Conservation (phyloP, 169 alveolate genomes). For the Miamiensis avidus region DNA sequence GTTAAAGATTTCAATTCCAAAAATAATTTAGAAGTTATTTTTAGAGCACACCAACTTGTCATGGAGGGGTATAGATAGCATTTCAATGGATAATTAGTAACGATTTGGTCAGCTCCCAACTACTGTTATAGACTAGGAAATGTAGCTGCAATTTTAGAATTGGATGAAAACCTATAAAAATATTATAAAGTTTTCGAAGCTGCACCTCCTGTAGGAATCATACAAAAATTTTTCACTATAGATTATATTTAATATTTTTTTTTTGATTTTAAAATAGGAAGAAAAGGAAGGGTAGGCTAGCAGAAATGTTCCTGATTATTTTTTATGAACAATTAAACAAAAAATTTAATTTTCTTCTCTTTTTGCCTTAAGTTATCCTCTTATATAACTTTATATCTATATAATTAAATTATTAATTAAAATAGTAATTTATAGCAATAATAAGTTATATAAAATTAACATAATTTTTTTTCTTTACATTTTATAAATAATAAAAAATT, state of each 20-base stretch:
- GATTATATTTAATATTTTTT: too few species aligned
- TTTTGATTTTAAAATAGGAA: neutral
- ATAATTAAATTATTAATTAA: too few species aligned
- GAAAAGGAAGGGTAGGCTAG: neutral
- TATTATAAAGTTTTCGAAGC: slow-evolving; percentile 76
- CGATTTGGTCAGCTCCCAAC: slow-evolving; percentile 98
- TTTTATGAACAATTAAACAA: slow-evolving; percentile 17
- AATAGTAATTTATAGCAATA: too few species aligned
- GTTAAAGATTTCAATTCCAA: slow-evolving; percentile 94
- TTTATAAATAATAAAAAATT: too few species aligned
- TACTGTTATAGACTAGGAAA: slow-evolving; percentile 90
- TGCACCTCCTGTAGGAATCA: slow-evolving; percentile 60
- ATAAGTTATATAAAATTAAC: too few species aligned
- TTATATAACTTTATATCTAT: too few species aligned
- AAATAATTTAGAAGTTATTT: slow-evolving; percentile 95
- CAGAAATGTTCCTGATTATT: slow-evolving; percentile 25
- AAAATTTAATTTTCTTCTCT: neutral
- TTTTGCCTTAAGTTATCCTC: too few species aligned
- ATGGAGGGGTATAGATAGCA: slow-evolving; percentile 99
- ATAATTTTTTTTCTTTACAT: too few species aligned
- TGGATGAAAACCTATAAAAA: slow-evolving; percentile 73
- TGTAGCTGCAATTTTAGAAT: slow-evolving; percentile 80
- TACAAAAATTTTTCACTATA: too few species aligned
- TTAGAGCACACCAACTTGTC: slow-evolving; percentile 99
- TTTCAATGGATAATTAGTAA: slow-evolving; percentile 72